Conservation (phyloP, 2,329 filamentous ascomycete genomes). For the Berkeleyomyces basicola region DNA sequence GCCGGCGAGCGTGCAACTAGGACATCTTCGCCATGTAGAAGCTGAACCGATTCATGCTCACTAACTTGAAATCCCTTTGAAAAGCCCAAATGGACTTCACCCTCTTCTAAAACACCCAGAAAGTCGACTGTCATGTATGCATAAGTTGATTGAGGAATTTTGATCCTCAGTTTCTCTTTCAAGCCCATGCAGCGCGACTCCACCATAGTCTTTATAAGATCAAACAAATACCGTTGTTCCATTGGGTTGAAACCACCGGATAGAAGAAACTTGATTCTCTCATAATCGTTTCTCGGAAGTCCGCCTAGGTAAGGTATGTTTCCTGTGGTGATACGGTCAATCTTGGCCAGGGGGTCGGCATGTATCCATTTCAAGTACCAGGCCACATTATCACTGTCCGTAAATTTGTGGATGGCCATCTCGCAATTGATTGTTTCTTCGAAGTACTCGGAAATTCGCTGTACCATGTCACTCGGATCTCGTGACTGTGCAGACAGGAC, state of each 20-base stretch:
- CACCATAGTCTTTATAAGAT: slow-evolving; percentile 31
- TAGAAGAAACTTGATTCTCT: slow-evolving; percentile 37
- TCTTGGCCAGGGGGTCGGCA: slow-evolving; percentile 22
- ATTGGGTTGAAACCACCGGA: slow-evolving; percentile 42
- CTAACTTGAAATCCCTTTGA: slow-evolving; percentile 44
- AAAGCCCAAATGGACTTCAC: slow-evolving; percentile 53
- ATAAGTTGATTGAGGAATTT: slow-evolving; percentile 42
- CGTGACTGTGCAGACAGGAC: slow-evolving; percentile 46
- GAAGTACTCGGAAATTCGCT: slow-evolving; percentile 33
- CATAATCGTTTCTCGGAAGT: slow-evolving; percentile 32
- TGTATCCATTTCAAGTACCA: slow-evolving; percentile 38
- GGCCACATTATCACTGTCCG: slow-evolving; percentile 28
- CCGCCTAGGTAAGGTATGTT: slow-evolving; percentile 30
- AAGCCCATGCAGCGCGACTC: slow-evolving; percentile 36
- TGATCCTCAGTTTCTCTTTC: slow-evolving; percentile 41
- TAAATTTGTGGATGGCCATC: slow-evolving; percentile 31
- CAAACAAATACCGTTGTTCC: slow-evolving; percentile 31
- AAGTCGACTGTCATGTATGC: slow-evolving; percentile 56
- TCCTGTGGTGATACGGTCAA: slow-evolving; percentile 25
- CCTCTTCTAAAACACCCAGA: slow-evolving; percentile 38
- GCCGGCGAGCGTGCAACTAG: slow-evolving; percentile 55
- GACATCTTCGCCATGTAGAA: slow-evolving; percentile 40
- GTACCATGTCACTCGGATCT: slow-evolving; percentile 27
- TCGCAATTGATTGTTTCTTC: slow-evolving; percentile 35
- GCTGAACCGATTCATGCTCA: slow-evolving; percentile 31